phyloP scores from a whole-genome alignment of 2,329 filamentous ascomycete species.

The Onygenales sp. region DNA sequence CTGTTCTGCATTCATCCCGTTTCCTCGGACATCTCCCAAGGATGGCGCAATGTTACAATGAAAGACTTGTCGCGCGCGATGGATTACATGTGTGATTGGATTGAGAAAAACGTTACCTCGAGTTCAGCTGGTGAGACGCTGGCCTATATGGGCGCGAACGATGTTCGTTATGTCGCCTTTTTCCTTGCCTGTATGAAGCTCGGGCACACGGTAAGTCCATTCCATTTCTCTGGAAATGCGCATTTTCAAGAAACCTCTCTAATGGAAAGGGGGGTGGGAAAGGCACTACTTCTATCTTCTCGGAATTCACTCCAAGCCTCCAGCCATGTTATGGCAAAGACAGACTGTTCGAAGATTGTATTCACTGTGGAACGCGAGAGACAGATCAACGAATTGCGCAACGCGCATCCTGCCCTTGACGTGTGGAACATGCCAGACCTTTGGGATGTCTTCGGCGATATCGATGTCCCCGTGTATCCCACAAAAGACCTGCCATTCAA shows the following conservation, averaged over 20 bases:
- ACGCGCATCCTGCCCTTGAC: conserved; percentile 4
- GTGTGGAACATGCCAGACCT: conserved; percentile 9
- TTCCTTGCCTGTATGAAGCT: conserved; percentile 13
- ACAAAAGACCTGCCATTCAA: conserved; percentile 12
- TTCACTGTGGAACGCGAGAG: conserved; percentile 10
- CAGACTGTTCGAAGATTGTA: conserved; percentile 6
- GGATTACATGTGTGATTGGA: conserved; percentile 16
- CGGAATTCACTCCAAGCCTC: conserved; percentile 17
- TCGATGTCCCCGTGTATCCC: conserved; percentile 10
- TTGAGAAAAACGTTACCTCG: conserved; percentile 14
- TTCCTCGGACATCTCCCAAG: conserved; percentile 3
- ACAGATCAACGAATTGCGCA: conserved; percentile 17
- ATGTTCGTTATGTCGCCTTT: conserved; percentile 13
- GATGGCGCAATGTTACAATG: conserved; percentile 7
- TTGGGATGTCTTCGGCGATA: conserved; percentile 9
- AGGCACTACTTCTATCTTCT: conserved; percentile 19
- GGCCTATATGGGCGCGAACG: conserved; percentile 14
- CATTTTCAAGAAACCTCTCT: conserved; percentile 12
- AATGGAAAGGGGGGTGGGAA: neutral
- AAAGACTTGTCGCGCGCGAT: conserved; percentile 15
- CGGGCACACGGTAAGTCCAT: conserved; percentile 8
- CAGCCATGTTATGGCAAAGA: conserved; percentile 8
- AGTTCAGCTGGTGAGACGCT: conserved; percentile 9
- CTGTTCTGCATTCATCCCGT: conserved; percentile 3
- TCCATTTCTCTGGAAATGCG: conserved; percentile 19